Evolutionary conservation across 805 yeast genomes (phyloP).

Genomic region (Grigorovia yakushimaensis): DNA sequence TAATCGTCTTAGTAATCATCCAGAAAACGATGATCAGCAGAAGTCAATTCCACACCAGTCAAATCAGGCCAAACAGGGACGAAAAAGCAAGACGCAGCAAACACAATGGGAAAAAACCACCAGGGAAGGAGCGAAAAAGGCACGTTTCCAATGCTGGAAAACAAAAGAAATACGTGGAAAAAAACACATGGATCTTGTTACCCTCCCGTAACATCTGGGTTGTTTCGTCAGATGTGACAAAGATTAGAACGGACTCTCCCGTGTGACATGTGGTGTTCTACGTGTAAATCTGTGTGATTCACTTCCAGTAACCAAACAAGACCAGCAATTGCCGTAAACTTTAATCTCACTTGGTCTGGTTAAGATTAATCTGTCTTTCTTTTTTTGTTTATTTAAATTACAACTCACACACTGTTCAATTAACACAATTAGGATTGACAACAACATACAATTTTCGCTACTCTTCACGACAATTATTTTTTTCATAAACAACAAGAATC

Average conservation of each 20-base stretch:
- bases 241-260: background rate
- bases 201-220: background rate
- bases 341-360: background rate
- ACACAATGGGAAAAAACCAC: no score
- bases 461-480: background rate
- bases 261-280: background rate
- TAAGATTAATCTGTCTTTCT: background rate
- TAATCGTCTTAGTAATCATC: background rate
- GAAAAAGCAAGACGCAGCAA: no score
- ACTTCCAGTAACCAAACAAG: background rate
- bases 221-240: background rate
- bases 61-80: no score
- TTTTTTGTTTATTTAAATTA: background rate
- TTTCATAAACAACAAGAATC: no score
- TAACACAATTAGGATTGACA: background rate
- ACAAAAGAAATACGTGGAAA: background rate
- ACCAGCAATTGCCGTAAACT: background rate
- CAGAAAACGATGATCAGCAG: background rate
- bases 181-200: background rate
- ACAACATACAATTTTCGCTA: background rate
- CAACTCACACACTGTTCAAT: background rate
- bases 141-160: no score
- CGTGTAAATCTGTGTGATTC: background rate
- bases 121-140: background rate
- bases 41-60: no score